Base-by-base conservation (phyloP, 257 asterid species). In the Primulina eburnea region DNA sequence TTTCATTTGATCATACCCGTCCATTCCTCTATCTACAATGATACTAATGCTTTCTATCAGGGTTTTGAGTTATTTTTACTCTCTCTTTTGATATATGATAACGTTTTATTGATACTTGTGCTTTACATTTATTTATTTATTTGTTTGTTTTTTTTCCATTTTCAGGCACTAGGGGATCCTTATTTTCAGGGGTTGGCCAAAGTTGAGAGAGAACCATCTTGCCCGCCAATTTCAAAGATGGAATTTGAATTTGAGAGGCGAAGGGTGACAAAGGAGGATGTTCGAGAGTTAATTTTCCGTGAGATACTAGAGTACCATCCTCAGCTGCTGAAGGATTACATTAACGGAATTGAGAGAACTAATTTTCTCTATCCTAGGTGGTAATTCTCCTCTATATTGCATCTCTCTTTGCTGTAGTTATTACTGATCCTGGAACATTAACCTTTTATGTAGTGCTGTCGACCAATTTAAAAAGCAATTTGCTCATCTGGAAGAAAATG, bases 181-280 rank as follows among this genome's bases (percentile, higher is more conserved):
- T 90, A 90, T 76, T 90, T 90, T 72, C 86, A 75, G 85, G 93
- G 95, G 50, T 83, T 90, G 76, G 84, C 92, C 26, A 90, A 81
- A 82, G 81, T 76, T 70, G 97, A 83, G 77, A 86, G 97, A 80
- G 97, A 88, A 80, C 97, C 97, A 12, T 86, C 92, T 71, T 85
- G 95, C 75, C 86, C 71, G 65, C 88, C 93, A 35, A 88, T 88
- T 65, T 83, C 93, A 0, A 90, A 88, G 82, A 68, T 89, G 88
- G 95, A 89, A 78, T 89, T 89, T 62, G 95, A 89, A 72, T 89
- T 87, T 80, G 95, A 90, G 88, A 88, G 97, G 79, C 86, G 95
- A 76, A 85, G 93, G 76, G 95, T 83, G 56, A 88, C 92, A 34
- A 90, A 88, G 82, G 97, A 90, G 71, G 95, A 88, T 65, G 65